Conservation (phyloP, 2,329 filamentous ascomycete genomes). For the Aspergillus sp. region DNA sequence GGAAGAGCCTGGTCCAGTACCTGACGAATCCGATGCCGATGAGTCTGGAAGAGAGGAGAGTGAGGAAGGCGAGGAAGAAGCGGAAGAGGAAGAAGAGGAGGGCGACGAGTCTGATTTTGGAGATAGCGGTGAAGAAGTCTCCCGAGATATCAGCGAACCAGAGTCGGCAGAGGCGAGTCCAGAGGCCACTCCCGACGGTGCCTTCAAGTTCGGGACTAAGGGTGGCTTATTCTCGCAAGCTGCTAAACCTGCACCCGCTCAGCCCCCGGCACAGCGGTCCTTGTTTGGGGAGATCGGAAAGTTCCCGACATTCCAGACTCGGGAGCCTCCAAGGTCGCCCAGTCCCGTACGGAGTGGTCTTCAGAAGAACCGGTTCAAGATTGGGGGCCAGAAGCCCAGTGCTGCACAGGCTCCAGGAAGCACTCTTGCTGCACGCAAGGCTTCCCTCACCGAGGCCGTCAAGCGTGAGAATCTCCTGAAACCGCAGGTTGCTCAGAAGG, state of each 20-base stretch:
- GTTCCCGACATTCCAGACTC: slow-evolving; percentile 34
- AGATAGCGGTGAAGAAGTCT: slow-evolving; percentile 50
- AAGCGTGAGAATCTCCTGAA: slow-evolving; percentile 29
- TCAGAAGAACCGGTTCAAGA: slow-evolving; percentile 32
- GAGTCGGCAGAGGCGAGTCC: slow-evolving; percentile 37
- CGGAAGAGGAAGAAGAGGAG: slow-evolving; percentile 30
- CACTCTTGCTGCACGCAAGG: slow-evolving; percentile 44
- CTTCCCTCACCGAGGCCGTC: slow-evolving; percentile 37
- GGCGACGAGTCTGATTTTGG: slow-evolving; percentile 45
- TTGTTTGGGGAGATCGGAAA: slow-evolving; percentile 50
- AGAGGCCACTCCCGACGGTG: slow-evolving; percentile 47
- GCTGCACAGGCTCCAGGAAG: slow-evolving; percentile 41
- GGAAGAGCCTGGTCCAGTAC: slow-evolving; percentile 34
- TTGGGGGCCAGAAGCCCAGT: slow-evolving; percentile 40
- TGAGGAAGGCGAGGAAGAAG: slow-evolving; percentile 15
- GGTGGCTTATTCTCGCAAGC: slow-evolving; percentile 45
- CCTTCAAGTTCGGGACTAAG: slow-evolving; percentile 43
- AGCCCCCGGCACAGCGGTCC: slow-evolving; percentile 21
- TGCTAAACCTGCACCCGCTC: slow-evolving; percentile 24
- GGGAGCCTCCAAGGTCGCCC: slow-evolving; percentile 47
- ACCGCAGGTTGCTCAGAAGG: slow-evolving; percentile 21
- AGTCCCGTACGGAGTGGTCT: slow-evolving; percentile 45
- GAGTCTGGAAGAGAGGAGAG: slow-evolving; percentile 38
- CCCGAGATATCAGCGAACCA: slow-evolving; percentile 37
- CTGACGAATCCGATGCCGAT: slow-evolving; percentile 35